Evolutionary conservation across 129 eudicot species (phyloP), one percentile per base, ranked within the genome.

Genomic region (Escallonia rubra): DNA sequence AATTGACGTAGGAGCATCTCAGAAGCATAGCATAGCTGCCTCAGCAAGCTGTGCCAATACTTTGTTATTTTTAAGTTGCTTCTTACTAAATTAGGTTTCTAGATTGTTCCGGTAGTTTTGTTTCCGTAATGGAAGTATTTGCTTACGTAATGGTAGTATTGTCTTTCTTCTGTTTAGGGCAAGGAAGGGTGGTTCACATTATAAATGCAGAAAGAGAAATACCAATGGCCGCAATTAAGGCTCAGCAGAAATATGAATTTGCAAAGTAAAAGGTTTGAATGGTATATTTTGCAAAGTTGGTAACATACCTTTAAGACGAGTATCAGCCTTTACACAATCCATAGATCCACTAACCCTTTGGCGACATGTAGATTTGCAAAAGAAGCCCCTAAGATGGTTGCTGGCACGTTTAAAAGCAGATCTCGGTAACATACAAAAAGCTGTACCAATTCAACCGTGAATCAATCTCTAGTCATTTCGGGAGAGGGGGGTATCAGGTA

Each of bases 261-360:
- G 45, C 13, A 59, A 13, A 11, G n/a, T 59, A 39, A 16, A 61
- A 41, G 23, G 40, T 54, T 23, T 47, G 41, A 14, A 63, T 45
- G 45, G 56, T 43, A 58, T 23, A 61, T 63, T 45, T 45, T 59
- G 7, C 49, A 3, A 53, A 8, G 15, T 41, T 13, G 13, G 50
- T 49, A 67, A 41, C 66, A 68, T 83, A 90, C 96, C 86, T 59
- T 80, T 83, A 57, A 78, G 66, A 77, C 78, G 76, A 67, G 80
- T 77, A 44, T 65, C 78, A 66, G 83, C 63, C 81, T 77, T 75
- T 55, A 80, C 64, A 70, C 72, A 66, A 79, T 78, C 95, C 97
- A 90, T 90, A 69, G 73, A 69, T 70, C 77, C 78, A 73, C 79
- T 70, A 84, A 70, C 87, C 95, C 76, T 80, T 66, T 7, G 88